Conservation (phyloP, 2,329 filamentous ascomycete genomes). For the Alternaria ventricosa region DNA sequence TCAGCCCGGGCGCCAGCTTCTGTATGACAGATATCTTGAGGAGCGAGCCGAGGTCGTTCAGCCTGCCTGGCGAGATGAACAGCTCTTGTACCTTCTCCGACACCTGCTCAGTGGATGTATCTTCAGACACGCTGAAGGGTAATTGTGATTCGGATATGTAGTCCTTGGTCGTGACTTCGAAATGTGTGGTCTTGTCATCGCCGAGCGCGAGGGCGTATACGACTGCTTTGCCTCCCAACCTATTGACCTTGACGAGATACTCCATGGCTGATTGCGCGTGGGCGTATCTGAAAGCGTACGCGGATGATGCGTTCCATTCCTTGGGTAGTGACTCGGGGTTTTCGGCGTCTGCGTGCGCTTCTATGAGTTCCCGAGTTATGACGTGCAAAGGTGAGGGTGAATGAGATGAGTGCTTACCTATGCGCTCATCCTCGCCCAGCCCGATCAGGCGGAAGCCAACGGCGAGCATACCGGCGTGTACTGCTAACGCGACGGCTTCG, state of each 20-base stretch:
- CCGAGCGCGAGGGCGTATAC: constrained; percentile 79
- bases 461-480: constrained; percentile 81
- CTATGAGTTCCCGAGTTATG: constrained; percentile 48
- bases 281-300: constrained; percentile 82
- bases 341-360: constrained; percentile 63
- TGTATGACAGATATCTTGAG: constrained; percentile 84
- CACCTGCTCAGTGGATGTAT: constrained; percentile 54
- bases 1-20: constrained; percentile 77
- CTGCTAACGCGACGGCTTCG: constrained; percentile 83
- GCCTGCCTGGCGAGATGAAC: constrained; percentile 75
- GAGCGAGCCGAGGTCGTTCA: constrained; percentile 71
- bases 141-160: constrained; percentile 71
- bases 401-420: constrained; percentile 59
- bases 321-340: constrained; percentile 69
- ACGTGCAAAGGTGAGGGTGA: constrained; percentile 9
- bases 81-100: constrained; percentile 58
- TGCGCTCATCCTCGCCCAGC: constrained; percentile 80
- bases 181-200: constrained; percentile 79
- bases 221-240: constrained; percentile 83
- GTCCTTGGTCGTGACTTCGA: constrained; percentile 77
- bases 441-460: constrained; percentile 83
- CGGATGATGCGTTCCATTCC: constrained; percentile 79
- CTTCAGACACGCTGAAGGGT: constrained; percentile 59
- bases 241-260: constrained; percentile 81
- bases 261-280: constrained; percentile 85